phyloP scores from a whole-genome alignment of 495 filamentous ascomycete genomes.

The Daldinia grandis region DNA sequence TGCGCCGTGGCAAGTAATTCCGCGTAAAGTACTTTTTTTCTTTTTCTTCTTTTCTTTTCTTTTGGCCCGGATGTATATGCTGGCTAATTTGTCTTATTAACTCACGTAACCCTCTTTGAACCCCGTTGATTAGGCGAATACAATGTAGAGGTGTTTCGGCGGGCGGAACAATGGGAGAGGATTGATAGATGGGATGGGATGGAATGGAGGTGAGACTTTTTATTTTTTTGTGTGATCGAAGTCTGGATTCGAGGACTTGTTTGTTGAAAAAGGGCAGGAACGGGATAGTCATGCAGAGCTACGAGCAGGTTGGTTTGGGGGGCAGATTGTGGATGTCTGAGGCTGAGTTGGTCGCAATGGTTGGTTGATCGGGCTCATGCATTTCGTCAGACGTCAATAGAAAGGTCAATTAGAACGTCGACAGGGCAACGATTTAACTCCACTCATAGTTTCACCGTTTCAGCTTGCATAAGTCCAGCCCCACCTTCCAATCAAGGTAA shows the following conservation, averaged over 20 bases:
- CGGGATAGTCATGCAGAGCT: not conserved
- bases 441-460: slow-evolving; percentile 31
- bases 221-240: slow-evolving; percentile 18
- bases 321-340: slow-evolving; percentile 30
- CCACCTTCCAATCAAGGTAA: slow-evolving; percentile 11
- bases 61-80: slow-evolving; percentile 9
- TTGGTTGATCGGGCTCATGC: slow-evolving; percentile 37
- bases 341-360: slow-evolving; percentile 33
- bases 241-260: slow-evolving; percentile 28
- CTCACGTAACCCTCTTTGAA: not conserved
- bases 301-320: slow-evolving; percentile 12
- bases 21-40: slow-evolving; percentile 6
- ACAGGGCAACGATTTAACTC: slow-evolving; percentile 37
- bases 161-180: slow-evolving; percentile 2
- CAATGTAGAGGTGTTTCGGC: slow-evolving; percentile 16
- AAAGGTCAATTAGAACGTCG: slow-evolving; percentile 34
- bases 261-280: slow-evolving; percentile 18
- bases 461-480: slow-evolving; percentile 27
- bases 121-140: slow-evolving; percentile 24
- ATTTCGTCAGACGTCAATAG: slow-evolving; percentile 50
- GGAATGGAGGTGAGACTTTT: slow-evolving; percentile 46
- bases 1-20: slow-evolving; percentile 15
- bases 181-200: slow-evolving; percentile 24
- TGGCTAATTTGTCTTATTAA: slow-evolving; percentile 25
- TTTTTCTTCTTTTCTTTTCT: not conserved